Base-by-base conservation (phyloP, 345 rosid genomes). In the Hibiscus syriacus region DNA sequence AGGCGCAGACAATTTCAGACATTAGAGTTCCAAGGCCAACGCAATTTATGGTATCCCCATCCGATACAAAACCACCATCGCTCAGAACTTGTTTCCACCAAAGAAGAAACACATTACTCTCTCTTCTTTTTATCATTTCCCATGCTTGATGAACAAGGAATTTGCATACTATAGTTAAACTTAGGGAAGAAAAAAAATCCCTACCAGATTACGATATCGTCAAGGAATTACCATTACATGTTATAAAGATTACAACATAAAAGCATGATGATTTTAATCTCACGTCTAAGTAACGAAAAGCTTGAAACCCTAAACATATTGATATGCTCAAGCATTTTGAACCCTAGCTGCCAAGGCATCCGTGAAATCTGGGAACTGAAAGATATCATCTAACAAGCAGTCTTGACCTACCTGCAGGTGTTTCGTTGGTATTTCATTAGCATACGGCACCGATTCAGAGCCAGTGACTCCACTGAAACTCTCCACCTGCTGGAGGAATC, bases 301-400 rank as follows among this genome's bases (percentile, higher is more conserved):
- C n/a, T n/a, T n/a, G n/a, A 61, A 38, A 0, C 25, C 22, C 36
- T 23, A 68, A 27, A 27, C n/a, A n/a, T n/a, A n/a, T n/a, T n/a
- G n/a, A n/a, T n/a, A 6, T 6, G 55, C 39, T 68, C 66, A 79
- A 50, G 68, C 70, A 79, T 77, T 79, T 26, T 69, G 78, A 58
- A 81, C 69, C 72, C 85, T 69, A 26, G 83, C 78, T 9, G 83
- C 77, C 23, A 69, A 75, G 25, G 77, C 70, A 59, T 49, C 67
- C 75, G 65, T 23, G 8, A 75, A 38, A 56, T 83, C 83, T 25
- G 75, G 81, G 72, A 75, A 67, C 45, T 75, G 83, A 61, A 75
- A 75, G 58, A 71, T 57, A 66, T 83, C 83, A 58, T 75, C 83
- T 36, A 76, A 25, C 8, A 66, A 53, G n/a, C 72, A 70, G 7